These are phyloP conservation scores for Hypoxylon sp. DNA, from an alignment of 2,329 filamentous ascomycete species.

Conservation along the genomic window DNA sequence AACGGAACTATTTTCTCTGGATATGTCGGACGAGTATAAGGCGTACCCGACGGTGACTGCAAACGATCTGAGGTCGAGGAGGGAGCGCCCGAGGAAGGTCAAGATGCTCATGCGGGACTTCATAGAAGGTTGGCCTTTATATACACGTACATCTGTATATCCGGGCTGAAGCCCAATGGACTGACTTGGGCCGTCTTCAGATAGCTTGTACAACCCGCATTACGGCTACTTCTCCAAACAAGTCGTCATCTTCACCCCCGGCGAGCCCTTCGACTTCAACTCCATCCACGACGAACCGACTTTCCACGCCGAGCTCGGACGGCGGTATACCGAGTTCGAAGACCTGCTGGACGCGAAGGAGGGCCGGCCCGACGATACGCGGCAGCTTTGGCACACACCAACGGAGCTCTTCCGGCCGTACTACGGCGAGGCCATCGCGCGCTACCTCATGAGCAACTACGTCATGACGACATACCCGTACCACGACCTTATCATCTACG, in stretches of 20 bases:
- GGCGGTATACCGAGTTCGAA: slow-evolving; percentile 90
- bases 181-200: slow-evolving; percentile 58
- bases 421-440: slow-evolving; percentile 97
- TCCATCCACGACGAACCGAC: slow-evolving; percentile 83
- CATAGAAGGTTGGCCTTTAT: slow-evolving; percentile 78
- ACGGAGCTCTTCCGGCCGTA: slow-evolving; percentile 97
- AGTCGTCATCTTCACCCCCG: slow-evolving; percentile 94
- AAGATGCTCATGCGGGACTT: slow-evolving; percentile 99
- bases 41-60: slow-evolving; percentile 87
- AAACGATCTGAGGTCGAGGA: slow-evolving; percentile 77
- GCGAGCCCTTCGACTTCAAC: slow-evolving; percentile 90
- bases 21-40: slow-evolving; percentile 84
- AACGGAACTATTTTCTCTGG: slow-evolving; percentile 77
- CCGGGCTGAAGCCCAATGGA: slow-evolving; percentile 7
- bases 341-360: slow-evolving; percentile 81
- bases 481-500: slow-evolving; percentile 97
- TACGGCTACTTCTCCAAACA: slow-evolving; percentile 98
- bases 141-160: background rate
- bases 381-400: slow-evolving; percentile 98
- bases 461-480: slow-evolving; percentile 94
- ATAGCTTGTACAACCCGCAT: slow-evolving; percentile 92
- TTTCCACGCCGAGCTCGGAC: slow-evolving; percentile 81
- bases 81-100: slow-evolving; percentile 83
- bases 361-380: slow-evolving; percentile 71
- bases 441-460: slow-evolving; percentile 96